These are phyloP conservation scores for Nadsonia commutata DNA, from an alignment of 1,139 yeast genomes.

Conservation along the genomic window DNA sequence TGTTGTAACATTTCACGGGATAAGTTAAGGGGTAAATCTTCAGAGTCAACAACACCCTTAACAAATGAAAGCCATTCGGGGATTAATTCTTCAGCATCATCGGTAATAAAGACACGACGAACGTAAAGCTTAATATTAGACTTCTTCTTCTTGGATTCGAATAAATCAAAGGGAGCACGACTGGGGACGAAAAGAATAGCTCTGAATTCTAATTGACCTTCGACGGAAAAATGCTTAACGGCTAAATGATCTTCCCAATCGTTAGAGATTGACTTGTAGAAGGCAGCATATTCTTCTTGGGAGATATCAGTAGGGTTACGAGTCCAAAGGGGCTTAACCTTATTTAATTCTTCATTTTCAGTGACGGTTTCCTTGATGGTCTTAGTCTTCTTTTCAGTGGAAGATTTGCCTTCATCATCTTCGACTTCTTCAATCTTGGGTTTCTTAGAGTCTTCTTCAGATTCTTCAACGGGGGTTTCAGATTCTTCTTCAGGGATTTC, in stretches of 20 bases:
- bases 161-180: conserved; percentile 98
- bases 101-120: conserved; percentile 99
- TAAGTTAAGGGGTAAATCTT: conserved; percentile 98
- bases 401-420: conserved; percentile 45
- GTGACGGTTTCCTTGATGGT: conserved; percentile 75
- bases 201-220: conserved; percentile 99
- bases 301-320: conserved; percentile 97
- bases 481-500: conserved; percentile 69
- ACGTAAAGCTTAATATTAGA: conserved; percentile 97
- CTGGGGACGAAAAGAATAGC: conserved; percentile 96
- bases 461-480: conserved; percentile 31
- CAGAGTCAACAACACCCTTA: conserved; percentile 99
- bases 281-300: conserved; percentile 97
- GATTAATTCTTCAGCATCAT: conserved; percentile 96
- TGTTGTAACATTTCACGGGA: conserved; percentile 99
- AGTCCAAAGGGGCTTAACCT: conserved; percentile 98
- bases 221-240: conserved; percentile 98
- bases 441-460: conserved; percentile 41
- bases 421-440: conserved; percentile 53
- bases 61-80: conserved; percentile 98
- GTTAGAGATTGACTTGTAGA: conserved; percentile 97
- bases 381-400: conserved; percentile 55
- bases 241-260: conserved; percentile 99
- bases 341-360: conserved; percentile 94
- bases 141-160: conserved; percentile 97